phyloP scores from a whole-genome alignment of 2,329 filamentous ascomycete species.

The Diaporthe sp. region DNA sequence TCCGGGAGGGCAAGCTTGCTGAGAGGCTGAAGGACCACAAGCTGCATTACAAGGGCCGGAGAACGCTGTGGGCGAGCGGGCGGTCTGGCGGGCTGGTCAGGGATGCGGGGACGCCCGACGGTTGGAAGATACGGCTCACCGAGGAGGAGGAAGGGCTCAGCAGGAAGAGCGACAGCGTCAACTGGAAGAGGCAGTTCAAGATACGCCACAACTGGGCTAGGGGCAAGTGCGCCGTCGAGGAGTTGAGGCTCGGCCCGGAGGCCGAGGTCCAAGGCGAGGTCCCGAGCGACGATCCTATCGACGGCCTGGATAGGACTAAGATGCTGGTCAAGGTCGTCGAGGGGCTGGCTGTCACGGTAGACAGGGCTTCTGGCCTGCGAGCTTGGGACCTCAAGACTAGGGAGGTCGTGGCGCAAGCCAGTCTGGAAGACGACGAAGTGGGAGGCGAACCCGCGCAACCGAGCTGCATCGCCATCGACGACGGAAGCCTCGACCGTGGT shows the following conservation, averaged over 20 bases:
- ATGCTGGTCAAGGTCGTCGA: constrained; percentile 85
- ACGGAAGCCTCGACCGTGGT: constrained; percentile 58
- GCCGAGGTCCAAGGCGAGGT: background rate
- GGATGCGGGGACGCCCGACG: background rate
- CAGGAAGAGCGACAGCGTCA: constrained; percentile 54
- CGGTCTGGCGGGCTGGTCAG: constrained; percentile 57
- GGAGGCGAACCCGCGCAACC: constrained; percentile 56
- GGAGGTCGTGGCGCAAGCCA: constrained; percentile 67
- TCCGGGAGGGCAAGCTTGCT: constrained; percentile 57
- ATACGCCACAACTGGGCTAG: constrained; percentile 91
- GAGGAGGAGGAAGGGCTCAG: constrained; percentile 62
- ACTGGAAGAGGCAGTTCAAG: constrained; percentile 93
- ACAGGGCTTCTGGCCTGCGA: constrained; percentile 77
- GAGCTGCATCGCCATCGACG: constrained; percentile 77
- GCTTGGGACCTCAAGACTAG: constrained; percentile 82
- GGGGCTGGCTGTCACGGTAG: constrained; percentile 83
- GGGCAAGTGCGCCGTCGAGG: constrained; percentile 84
- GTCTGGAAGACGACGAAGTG: constrained; percentile 48
- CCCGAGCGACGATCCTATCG: constrained; percentile 9
- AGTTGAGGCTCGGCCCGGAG: constrained; percentile 67
- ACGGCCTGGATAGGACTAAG: constrained; percentile 55
- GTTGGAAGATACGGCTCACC: constrained; percentile 46
- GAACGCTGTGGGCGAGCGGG: constrained; percentile 62
- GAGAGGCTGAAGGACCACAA: constrained; percentile 49
- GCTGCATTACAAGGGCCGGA: constrained; percentile 61